phyloP scores from a whole-genome alignment of 176 grass and related monocot species.

The Oryza coarctata region DNA sequence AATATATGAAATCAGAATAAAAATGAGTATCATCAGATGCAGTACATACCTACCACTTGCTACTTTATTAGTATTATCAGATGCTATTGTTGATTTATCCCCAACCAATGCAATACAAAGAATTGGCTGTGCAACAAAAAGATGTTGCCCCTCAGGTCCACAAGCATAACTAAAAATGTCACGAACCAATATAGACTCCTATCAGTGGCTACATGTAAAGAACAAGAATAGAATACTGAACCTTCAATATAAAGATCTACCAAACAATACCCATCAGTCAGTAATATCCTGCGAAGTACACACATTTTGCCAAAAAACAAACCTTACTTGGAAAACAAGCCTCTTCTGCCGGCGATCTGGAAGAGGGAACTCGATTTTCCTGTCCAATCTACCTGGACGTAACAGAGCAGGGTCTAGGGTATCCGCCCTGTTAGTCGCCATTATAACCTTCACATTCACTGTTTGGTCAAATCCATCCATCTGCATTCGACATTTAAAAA shows the following conservation, averaged over 20 bases:
- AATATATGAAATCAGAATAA: not conserved
- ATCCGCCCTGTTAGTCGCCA: conserved; percentile 98
- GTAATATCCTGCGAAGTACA: not conserved
- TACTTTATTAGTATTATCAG: not conserved
- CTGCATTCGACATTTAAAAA: conserved; percentile 47
- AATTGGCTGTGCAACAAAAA: not conserved
- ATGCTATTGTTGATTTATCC: not conserved
- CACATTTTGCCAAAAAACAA: not conserved
- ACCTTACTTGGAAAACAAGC: conserved; percentile 93
- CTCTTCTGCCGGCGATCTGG: conserved; percentile 92
- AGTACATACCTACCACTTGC: not conserved
- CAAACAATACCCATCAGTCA: not conserved
- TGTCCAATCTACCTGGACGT: conserved; percentile 89
- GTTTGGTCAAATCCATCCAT: conserved; percentile 99
- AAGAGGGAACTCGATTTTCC: conserved; percentile 98
- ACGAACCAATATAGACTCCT: not conserved
- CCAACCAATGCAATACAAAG: not conserved
- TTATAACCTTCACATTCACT: conserved; percentile 99
- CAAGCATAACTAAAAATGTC: not conserved
- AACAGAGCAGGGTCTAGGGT: conserved; percentile 94
- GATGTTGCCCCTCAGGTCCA: not conserved
- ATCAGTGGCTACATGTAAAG: not conserved
- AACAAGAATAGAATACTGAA: not conserved
- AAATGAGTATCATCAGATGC: not conserved
- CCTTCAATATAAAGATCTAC: not conserved